Evolutionary conservation across 495 filamentous ascomycete genomes (phyloP).

Genomic region (Staphylotrichum longicolle): DNA sequence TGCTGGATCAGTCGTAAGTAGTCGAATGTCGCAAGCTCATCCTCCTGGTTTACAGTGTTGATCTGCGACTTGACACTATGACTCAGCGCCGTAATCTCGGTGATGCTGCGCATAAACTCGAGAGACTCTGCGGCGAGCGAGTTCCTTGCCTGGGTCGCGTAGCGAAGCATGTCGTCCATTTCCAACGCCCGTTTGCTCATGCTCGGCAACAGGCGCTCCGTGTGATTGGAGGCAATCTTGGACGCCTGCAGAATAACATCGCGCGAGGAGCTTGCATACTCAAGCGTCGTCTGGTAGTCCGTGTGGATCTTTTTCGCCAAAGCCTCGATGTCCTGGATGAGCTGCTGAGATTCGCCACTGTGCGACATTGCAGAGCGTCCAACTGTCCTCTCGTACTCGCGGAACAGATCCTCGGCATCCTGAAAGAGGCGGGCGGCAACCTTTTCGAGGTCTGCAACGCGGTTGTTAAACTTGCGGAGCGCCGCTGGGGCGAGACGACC

Average conservation of each 20-base stretch:
- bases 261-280: constrained; percentile 64
- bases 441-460: constrained; percentile 48
- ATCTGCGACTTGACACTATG: constrained; percentile 67
- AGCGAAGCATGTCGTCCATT: constrained; percentile 68
- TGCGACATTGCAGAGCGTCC: constrained; percentile 44
- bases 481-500: constrained; percentile 50
- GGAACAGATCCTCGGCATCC: constrained; percentile 46
- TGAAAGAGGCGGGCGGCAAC: constrained; percentile 45
- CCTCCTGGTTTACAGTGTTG: constrained; percentile 65
- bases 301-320: constrained; percentile 81
- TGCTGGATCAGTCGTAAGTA: constrained; percentile 70
- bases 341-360: constrained; percentile 43
- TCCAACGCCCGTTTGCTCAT: constrained; percentile 68
- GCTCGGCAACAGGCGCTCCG: constrained; percentile 80
- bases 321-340: constrained; percentile 82
- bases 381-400: constrained; percentile 49
- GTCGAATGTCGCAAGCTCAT: constrained; percentile 70
- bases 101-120: constrained; percentile 74
- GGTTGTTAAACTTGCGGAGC: constrained; percentile 45
- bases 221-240: constrained; percentile 82
- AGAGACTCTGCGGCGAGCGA: constrained; percentile 57
- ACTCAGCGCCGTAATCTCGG: constrained; percentile 70
- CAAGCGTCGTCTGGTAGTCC: constrained; percentile 77
- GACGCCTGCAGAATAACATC: constrained; percentile 77
- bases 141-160: constrained; percentile 61